These are phyloP conservation scores for Solanum boliviense DNA, from an alignment of 257 asterid species.

Conservation along the genomic window DNA sequence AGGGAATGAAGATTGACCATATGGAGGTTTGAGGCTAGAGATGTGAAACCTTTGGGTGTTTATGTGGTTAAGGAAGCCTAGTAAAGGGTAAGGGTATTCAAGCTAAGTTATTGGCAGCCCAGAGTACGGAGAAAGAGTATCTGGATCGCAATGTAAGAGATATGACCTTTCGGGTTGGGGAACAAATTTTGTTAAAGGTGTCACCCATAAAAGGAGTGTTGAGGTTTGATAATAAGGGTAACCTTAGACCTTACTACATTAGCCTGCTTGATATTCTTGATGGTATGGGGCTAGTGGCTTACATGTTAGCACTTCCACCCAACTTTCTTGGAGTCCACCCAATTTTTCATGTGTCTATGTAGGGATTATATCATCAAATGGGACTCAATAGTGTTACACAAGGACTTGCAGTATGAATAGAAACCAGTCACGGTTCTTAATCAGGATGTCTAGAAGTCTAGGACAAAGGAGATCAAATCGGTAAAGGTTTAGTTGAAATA, in stretches of 20 bases:
- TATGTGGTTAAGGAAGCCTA: neutral
- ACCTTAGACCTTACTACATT: neutral
- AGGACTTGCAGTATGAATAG: neutral
- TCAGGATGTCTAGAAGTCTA: neutral
- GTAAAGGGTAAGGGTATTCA: neutral
- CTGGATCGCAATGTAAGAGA: neutral
- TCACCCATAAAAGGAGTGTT: neutral
- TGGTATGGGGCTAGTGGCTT: neutral
- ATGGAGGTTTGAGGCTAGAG: neutral
- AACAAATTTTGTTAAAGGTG: neutral
- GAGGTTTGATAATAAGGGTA: neutral
- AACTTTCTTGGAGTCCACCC: neutral
- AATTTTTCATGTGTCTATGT: neutral
- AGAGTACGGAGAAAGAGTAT: neutral
- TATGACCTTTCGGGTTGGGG: neutral
- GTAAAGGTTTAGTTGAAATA: no score
- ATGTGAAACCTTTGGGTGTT: neutral
- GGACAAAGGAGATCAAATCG: neutral
- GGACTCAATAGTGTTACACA: neutral
- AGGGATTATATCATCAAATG: no score
- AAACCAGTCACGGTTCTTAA: neutral
- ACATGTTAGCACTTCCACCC: neutral
- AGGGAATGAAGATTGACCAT: neutral
- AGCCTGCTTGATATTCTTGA: no score
- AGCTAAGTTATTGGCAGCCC: neutral